Base-by-base conservation (phyloP, 1,139 yeast genomes). In the Sugiyamaella castrensis region DNA sequence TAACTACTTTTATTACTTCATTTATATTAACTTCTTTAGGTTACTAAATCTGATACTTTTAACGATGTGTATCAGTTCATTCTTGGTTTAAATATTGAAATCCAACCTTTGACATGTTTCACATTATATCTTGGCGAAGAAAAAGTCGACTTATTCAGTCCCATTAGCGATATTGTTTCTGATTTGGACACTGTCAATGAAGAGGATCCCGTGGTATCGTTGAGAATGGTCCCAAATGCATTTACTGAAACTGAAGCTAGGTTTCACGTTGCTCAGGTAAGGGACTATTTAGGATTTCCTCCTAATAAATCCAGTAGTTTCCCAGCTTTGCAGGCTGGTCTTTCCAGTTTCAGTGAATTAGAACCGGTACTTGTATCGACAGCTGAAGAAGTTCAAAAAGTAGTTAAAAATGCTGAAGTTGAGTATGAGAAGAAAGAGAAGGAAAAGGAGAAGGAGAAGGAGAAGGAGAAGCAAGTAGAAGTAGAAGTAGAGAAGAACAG, bases 41-140 rank as follows among this genome's bases (percentile, higher is more conserved):
- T 59, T 36, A 43, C 48, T 30, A 46, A 38, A 12, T 41, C 50
- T 26, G 87, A 82, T 57, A 68, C 81, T 28, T 62, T 85, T 51
- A 71, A 75, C 46, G 88, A 84, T 53, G 73, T 87, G 50, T 76
- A 72, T 57, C 81, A 80, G 62, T 75, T 84, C 24, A 69, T 87
- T 49, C 70, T 76, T 29, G 71, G 80, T 27, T 66, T 80, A 32
- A 80, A 84, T 11, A 72, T 73, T 29, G 76, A 83, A 38, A 75
- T 76, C 58, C 82, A 80, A 53, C 66, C 67, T 51, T 74, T 77
- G 60, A 83, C 94, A 34, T 77, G 80, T 59, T 87, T 80, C 62
- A 69, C 75, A 7, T 70, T 87, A 29, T 63, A 59, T 46, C 63
- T 71, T n/a, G 76, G 72, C 13, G 51, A 64, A 37, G 59, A 68